phyloP scores from a whole-genome alignment of 768 basidiomycete species.

The Fomitopsis pulvina region DNA sequence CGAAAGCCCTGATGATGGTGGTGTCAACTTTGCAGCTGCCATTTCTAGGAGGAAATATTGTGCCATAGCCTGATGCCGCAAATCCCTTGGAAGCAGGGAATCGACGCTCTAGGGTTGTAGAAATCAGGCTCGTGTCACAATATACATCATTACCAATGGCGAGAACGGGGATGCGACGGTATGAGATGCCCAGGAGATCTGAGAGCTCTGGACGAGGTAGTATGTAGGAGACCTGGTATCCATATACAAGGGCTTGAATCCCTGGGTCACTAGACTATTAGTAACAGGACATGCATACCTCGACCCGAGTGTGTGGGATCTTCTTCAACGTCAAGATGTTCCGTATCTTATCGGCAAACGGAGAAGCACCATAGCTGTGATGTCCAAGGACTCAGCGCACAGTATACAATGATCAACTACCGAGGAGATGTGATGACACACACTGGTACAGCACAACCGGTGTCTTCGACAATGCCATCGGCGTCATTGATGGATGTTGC shows the following conservation, averaged over 20 bases:
- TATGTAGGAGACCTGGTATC: slow-evolving; percentile 37
- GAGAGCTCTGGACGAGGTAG: slow-evolving; percentile 54
- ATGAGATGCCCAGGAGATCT: slow-evolving; percentile 41
- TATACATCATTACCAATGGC: slow-evolving; percentile 58
- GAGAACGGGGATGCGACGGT: slow-evolving; percentile 54
- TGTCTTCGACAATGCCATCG: background rate
- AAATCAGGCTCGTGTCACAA: slow-evolving; percentile 52
- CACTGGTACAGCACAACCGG: slow-evolving; percentile 42
- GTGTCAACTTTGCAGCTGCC: slow-evolving; percentile 35
- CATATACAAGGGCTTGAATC: background rate
- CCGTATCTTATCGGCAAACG: slow-evolving; percentile 46
- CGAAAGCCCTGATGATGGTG: slow-evolving; percentile 41
- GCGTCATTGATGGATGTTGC: too few species aligned
- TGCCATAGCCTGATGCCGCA: slow-evolving; percentile 25
- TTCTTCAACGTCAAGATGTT: slow-evolving; percentile 43
- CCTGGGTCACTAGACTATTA: too few species aligned
- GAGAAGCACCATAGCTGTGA: slow-evolving; percentile 46
- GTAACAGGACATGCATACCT: slow-evolving; percentile 27
- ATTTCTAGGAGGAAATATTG: slow-evolving; percentile 42
- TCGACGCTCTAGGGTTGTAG: slow-evolving; percentile 43
- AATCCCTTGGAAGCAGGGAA: slow-evolving; percentile 43
- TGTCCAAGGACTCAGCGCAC: background rate
- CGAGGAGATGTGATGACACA: slow-evolving; percentile 9
- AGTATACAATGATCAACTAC: background rate
- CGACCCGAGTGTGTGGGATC: slow-evolving; percentile 41